These are phyloP conservation scores for Tetrahymena elliotti DNA, from an alignment of 73 alveolate genomes.

Conservation along the genomic window DNA sequence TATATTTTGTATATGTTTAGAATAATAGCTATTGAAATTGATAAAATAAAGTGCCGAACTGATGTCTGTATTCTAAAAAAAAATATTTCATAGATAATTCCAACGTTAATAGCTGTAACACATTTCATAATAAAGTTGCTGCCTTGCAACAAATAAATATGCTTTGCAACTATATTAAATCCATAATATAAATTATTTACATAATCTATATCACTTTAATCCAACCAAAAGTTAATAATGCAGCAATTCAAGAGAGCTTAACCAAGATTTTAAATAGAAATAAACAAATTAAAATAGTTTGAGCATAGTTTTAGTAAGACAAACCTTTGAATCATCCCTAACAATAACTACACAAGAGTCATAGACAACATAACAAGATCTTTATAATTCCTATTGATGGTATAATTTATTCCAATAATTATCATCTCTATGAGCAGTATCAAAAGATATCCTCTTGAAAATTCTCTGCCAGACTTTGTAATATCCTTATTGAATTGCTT, in stretches of 20 bases:
- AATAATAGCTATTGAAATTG: background rate
- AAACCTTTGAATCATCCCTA: background rate
- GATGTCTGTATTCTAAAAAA: background rate
- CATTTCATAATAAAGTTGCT: background rate
- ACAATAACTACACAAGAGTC: background rate
- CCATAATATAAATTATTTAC: background rate
- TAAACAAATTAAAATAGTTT: background rate
- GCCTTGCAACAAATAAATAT: background rate
- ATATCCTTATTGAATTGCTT: background rate
- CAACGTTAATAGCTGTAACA: background rate
- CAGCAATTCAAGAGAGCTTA: background rate
- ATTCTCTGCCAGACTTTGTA: background rate
- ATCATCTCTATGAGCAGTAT: background rate
- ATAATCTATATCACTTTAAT: background rate
- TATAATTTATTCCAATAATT: background rate
- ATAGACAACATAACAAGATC: background rate
- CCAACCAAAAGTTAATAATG: background rate
- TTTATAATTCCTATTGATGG: background rate
- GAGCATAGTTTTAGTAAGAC: background rate
- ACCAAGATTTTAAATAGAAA: background rate
- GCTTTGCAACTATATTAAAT: background rate
- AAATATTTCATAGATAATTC: background rate
- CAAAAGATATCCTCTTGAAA: background rate
- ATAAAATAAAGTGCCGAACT: background rate
- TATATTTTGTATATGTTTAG: background rate